A percentile compares a stretch with the other conserved stretches of the same genome.
These are phyloP conservation scores for Exophiala lecanii-corni DNA, from an alignment of 2,329 filamentous ascomycete genomes.

Conservation along the genomic window DNA sequence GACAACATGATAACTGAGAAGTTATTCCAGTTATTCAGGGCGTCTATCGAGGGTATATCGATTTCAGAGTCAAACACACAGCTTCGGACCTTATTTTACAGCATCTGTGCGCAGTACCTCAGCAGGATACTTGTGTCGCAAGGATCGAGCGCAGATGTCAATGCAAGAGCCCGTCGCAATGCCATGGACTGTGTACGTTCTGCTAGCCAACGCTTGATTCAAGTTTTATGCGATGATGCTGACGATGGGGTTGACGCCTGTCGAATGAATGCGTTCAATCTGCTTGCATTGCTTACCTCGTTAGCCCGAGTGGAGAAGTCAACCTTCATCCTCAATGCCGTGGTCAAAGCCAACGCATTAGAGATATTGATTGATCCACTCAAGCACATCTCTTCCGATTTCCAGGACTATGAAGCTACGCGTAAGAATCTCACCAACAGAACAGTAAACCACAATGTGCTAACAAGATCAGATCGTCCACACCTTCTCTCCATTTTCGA, in stretches of 20 bases:
- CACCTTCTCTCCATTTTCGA: slow-evolving; percentile 59
- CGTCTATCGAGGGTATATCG: slow-evolving; percentile 73
- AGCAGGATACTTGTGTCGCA: slow-evolving; percentile 55
- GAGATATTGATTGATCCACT: slow-evolving; percentile 86
- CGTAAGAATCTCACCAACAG: slow-evolving; percentile 48
- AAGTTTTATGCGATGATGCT: slow-evolving; percentile 87
- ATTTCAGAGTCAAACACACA: slow-evolving; percentile 63
- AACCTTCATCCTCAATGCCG: slow-evolving; percentile 68
- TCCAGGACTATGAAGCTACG: slow-evolving; percentile 53
- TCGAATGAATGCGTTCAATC: slow-evolving; percentile 77
- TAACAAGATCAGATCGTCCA: slow-evolving; percentile 44
- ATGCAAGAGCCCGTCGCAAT: slow-evolving; percentile 45
- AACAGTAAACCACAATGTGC: not conserved
- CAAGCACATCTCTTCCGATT: slow-evolving; percentile 69
- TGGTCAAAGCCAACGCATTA: slow-evolving; percentile 85
- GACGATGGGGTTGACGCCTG: slow-evolving; percentile 77
- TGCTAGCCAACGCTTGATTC: slow-evolving; percentile 75
- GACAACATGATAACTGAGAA: slow-evolving; percentile 80
- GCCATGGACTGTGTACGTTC: slow-evolving; percentile 68
- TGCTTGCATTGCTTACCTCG: slow-evolving; percentile 73
- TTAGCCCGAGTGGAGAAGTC: slow-evolving; percentile 69
- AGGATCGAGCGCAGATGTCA: slow-evolving; percentile 42
- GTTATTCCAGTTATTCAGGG: slow-evolving; percentile 84
- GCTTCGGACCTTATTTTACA: slow-evolving; percentile 81
- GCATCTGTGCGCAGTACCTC: slow-evolving; percentile 83